Percentiles rank a stretch among this genome's conserved stretches.
Conservation (phyloP, 1,139 yeast genomes). For the Sugiyamaella grinbergsii region DNA sequence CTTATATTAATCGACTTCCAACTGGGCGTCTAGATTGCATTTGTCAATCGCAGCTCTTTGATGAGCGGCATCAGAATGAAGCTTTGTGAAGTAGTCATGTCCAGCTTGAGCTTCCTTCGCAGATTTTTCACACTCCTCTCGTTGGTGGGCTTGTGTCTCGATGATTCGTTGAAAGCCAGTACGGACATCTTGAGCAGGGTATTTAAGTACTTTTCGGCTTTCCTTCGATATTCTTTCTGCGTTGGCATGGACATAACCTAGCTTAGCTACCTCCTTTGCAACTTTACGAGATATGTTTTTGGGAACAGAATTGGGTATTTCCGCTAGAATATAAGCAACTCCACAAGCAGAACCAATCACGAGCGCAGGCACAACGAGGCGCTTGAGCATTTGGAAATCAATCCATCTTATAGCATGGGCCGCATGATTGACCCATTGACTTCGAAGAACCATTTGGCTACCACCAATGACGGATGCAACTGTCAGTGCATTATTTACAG, state of each 20-base stretch:
- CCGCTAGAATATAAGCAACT: slow-evolving; percentile 66
- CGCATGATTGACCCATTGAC: slow-evolving; percentile 36
- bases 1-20: slow-evolving; percentile 21
- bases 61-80: slow-evolving; percentile 46
- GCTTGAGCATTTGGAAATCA: slow-evolving; percentile 35
- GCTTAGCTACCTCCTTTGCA: slow-evolving; percentile 57
- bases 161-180: slow-evolving; percentile 70
- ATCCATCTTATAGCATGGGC: slow-evolving; percentile 32
- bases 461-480: slow-evolving; percentile 46
- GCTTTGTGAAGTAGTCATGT: slow-evolving; percentile 58
- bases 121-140: slow-evolving; percentile 56
- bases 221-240: slow-evolving; percentile 80
- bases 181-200: slow-evolving; percentile 83
- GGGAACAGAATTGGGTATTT: slow-evolving; percentile 88
- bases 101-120: slow-evolving; percentile 54
- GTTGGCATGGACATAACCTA: slow-evolving; percentile 78
- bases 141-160: slow-evolving; percentile 63
- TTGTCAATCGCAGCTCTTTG: slow-evolving; percentile 34
- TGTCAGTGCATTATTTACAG: slow-evolving; percentile 46
- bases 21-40: slow-evolving; percentile 29
- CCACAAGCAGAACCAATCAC: slow-evolving; percentile 60
- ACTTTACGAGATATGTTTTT: slow-evolving; percentile 77
- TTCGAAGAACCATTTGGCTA: slow-evolving; percentile 37
- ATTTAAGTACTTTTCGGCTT: slow-evolving; percentile 75
- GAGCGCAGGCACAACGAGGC: slow-evolving; percentile 51